These are phyloP conservation scores for Colletotrichum paranaense DNA, from an alignment of 2,329 filamentous ascomycete species.

Conservation along the genomic window DNA sequence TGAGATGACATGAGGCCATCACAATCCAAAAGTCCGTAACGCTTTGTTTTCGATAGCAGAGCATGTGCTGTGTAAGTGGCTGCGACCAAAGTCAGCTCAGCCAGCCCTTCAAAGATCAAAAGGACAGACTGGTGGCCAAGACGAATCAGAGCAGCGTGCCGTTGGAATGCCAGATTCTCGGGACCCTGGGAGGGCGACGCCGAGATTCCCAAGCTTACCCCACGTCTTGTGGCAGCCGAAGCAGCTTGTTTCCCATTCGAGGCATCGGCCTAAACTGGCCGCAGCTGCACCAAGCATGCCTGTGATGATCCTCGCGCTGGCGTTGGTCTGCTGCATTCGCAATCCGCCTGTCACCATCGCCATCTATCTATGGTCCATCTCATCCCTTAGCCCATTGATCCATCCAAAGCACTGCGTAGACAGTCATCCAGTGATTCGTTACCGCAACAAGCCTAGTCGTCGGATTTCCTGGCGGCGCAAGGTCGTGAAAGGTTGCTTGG, in stretches of 20 bases:
- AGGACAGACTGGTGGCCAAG: conserved; percentile 20
- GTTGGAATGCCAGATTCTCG: conserved; percentile 28
- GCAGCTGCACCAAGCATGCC: conserved; percentile 30
- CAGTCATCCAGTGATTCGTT: conserved; percentile 5
- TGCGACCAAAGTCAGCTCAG: not conserved
- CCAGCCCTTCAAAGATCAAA: not conserved
- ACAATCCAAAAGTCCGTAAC: conserved; percentile 4
- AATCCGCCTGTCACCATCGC: not conserved
- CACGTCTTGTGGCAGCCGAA: conserved; percentile 31
- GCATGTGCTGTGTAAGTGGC: not conserved
- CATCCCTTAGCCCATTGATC: not conserved
- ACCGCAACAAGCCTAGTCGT: conserved; percentile 7
- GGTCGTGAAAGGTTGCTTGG: conserved; percentile 16
- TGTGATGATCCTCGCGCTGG: conserved; percentile 31
- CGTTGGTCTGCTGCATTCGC: conserved; percentile 21
- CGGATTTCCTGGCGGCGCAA: conserved; percentile 13
- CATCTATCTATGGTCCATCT: not conserved
- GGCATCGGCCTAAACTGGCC: conserved; percentile 28
- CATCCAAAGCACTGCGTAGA: not conserved
- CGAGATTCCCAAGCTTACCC: conserved; percentile 36
- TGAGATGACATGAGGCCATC: conserved; percentile 30
- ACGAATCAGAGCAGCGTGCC: conserved; percentile 34
- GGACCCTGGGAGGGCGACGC: conserved; percentile 26
- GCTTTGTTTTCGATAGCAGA: not conserved
- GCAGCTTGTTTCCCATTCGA: conserved; percentile 34